Conservation (phyloP, 352 stramenopile species). For the Globisporangium orthogonon region DNA sequence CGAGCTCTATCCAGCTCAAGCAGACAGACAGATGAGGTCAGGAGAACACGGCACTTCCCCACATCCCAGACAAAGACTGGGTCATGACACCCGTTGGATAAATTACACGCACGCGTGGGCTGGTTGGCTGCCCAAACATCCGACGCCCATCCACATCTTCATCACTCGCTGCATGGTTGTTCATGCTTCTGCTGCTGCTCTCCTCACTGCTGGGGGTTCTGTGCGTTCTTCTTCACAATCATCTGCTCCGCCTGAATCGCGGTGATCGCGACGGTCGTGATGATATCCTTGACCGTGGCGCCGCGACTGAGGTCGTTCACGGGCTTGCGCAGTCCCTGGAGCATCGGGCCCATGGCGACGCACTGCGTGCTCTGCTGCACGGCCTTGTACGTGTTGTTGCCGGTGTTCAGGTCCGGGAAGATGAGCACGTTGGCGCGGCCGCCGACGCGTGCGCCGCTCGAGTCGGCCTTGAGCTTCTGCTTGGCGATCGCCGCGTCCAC, state of each 20-base stretch:
- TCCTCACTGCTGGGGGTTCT: background rate
- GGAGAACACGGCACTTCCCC: too few species aligned
- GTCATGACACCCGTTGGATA: too few species aligned
- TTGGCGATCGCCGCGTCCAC: constrained; percentile 73
- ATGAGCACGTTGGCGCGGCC: constrained; percentile 83
- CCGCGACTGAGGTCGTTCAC: constrained; percentile 88
- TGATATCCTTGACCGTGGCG: constrained; percentile 86
- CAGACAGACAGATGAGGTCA: too few species aligned
- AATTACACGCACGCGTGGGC: too few species aligned
- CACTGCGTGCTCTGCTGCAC: constrained; percentile 76
- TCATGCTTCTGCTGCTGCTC: background rate
- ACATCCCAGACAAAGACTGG: too few species aligned
- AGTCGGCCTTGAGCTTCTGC: constrained; percentile 70
- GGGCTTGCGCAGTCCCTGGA: constrained; percentile 83
- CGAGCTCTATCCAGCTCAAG: too few species aligned
- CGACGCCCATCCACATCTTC: too few species aligned
- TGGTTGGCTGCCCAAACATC: too few species aligned
- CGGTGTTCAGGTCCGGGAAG: constrained; percentile 86
- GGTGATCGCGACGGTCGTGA: constrained; percentile 87
- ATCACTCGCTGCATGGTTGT: too few species aligned
- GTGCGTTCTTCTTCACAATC: constrained; percentile 20
- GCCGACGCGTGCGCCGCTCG: constrained; percentile 51
- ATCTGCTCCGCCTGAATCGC: constrained; percentile 80
- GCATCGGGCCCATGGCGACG: constrained; percentile 83
- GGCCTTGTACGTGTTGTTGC: constrained; percentile 89